Conservation (phyloP, 192 early-diverging fungal species). For the Oehlia diaphana region DNA sequence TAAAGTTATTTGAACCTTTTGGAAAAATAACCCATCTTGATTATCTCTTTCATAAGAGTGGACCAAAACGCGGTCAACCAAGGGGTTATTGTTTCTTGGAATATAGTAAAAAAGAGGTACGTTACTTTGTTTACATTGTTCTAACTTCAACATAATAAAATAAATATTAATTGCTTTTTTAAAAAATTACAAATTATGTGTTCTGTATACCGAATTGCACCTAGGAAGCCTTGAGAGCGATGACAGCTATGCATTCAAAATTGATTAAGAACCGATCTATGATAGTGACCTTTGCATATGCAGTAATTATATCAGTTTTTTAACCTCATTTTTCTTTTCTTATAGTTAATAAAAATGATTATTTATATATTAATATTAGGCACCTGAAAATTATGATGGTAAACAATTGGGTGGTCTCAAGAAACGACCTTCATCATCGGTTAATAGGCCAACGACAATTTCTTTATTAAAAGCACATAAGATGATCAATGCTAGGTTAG, state of each 20-base stretch:
- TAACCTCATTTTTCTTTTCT: background rate
- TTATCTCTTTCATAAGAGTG: slow-evolving; percentile 65
- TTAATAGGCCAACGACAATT: slow-evolving; percentile 47
- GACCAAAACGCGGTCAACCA: slow-evolving; percentile 65
- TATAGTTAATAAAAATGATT: background rate
- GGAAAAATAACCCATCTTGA: slow-evolving; percentile 66
- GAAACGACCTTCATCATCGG: slow-evolving; percentile 31
- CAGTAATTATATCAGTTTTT: slow-evolving; percentile 37
- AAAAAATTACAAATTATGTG: background rate
- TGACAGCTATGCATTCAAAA: slow-evolving; percentile 54
- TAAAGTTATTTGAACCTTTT: slow-evolving; percentile 67
- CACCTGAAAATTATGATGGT: slow-evolving; percentile 42
- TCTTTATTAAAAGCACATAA: slow-evolving; percentile 48
- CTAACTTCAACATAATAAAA: background rate
- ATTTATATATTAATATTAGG: slow-evolving; percentile 29
- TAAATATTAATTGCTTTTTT: background rate
- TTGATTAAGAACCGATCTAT: slow-evolving; percentile 55
- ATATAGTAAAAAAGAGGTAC: slow-evolving; percentile 50
- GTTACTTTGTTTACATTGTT: background rate
- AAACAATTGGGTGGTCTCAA: slow-evolving; percentile 31
- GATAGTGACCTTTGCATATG: slow-evolving; percentile 60
- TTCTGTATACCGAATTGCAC: slow-evolving; percentile 7
- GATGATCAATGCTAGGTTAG: slow-evolving; percentile 45
- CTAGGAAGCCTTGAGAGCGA: slow-evolving; percentile 55
- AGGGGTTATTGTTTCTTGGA: slow-evolving; percentile 75